Evolutionary conservation across 2,329 filamentous ascomycete species (phyloP).

Genomic region (Cladophialophora chaetospira): DNA sequence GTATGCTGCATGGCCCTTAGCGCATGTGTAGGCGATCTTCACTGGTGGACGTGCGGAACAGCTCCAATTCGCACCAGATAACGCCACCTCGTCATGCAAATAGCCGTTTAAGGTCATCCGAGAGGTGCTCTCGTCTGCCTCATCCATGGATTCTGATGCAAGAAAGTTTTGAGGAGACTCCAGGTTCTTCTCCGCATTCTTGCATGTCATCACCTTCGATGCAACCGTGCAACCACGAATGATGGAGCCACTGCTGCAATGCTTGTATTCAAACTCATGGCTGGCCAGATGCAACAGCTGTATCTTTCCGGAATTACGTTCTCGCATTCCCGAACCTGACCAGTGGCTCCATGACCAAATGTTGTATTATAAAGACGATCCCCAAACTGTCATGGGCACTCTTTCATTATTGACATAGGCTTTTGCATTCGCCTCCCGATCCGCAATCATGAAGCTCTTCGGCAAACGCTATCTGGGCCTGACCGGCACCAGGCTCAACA

Average conservation of each 20-base stretch:
- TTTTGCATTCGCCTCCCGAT: background rate
- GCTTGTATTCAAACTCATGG: background rate
- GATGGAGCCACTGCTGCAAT: background rate
- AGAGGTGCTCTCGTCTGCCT: background rate
- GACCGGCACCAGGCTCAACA: conserved; percentile 65
- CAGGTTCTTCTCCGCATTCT: conserved; percentile 3
- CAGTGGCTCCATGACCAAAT: background rate
- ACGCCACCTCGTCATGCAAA: background rate
- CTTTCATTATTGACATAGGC: background rate
- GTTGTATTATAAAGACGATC: background rate
- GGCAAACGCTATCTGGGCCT: conserved; percentile 61
- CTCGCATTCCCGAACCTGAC: background rate
- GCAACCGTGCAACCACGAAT: background rate
- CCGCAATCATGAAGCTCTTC: conserved; percentile 21
- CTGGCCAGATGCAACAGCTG: background rate
- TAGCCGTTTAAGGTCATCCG: background rate
- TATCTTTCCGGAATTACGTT: background rate
- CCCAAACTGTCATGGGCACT: background rate
- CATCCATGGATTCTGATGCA: background rate
- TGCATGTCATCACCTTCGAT: background rate
- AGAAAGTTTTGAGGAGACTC: background rate
- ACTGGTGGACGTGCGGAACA: background rate
- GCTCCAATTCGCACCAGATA: background rate
- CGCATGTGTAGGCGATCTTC: background rate
- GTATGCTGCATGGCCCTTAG: too few relatives aligned